Base-by-base conservation (phyloP, 257 asterid genomes). In the Nicotiana tabacum region DNA sequence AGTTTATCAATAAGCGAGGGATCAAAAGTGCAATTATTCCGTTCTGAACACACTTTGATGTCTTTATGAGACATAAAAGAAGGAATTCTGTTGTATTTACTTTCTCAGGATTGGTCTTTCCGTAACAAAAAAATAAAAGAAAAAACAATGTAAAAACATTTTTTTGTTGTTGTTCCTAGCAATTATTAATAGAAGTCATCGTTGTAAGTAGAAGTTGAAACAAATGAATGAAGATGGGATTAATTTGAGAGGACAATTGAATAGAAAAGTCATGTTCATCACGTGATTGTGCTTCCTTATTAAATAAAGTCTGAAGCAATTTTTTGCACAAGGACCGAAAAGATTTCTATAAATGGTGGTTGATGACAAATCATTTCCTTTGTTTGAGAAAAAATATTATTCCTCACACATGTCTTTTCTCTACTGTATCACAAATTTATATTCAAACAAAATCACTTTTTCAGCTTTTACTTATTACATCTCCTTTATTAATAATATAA, bases 201-300 rank as follows among this genome's bases (percentile, higher is more conserved):
- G 8, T 77, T n/a, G 60, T 51, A 30, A 48, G 43, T 6, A 77
- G 65, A 46, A 12, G 48, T 57, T 69, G 56, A 4, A 80, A 24
- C 62, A 69, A 80, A 39, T 27, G 72, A 81, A 72, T 48, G 57
- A 35, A 3, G 60, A 17, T 9, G 84, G 1, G 27, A 30, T 8
- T 30, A 77, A 55, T 65, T 57, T 35, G 33, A 13, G 30, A 58
- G 78, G 37, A 51, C 27, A 61, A 58, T 1, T 18, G 62, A 58
- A 24, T 15, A 35, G 43, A 72, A 60, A 56, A 33, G 43, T 46
- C 39, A 48, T 29, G 56, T 32, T 72, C 60, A 77, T 57, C 84
- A 80, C 74, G 81, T 84, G 86, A 84, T 57, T 17, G 58, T 57
- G 64, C 29, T 57, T 57, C 21, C 17, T 12, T 64, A 30, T 66